Conservation (phyloP, 1,284 basidiomycete species). For the Boletus austroedulis region DNA sequence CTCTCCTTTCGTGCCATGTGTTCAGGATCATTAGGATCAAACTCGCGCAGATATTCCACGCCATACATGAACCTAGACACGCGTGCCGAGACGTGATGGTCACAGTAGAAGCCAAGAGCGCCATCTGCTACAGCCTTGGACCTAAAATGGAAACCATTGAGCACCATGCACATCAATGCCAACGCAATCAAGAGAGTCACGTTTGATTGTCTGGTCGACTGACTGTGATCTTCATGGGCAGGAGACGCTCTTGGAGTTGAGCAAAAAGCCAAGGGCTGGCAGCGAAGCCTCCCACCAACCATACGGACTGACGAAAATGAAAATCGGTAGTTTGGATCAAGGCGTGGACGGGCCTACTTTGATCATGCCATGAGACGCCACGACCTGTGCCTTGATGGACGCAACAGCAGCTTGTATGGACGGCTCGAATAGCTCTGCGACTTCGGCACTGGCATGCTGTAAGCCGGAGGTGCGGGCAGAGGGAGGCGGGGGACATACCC, state of each 20-base stretch:
- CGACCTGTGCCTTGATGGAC: constrained; percentile 69
- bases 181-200: constrained; percentile 37
- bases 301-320: constrained; percentile 52
- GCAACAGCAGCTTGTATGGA: constrained; percentile 67
- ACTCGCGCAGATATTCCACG: constrained; percentile 70
- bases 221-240: constrained; percentile 54
- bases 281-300: constrained; percentile 77
- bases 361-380: constrained; percentile 61
- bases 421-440: constrained; percentile 72
- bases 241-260: constrained; percentile 66
- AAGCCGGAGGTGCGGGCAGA: constrained; percentile 8
- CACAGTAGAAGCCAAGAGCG: constrained; percentile 77
- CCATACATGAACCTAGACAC: constrained; percentile 79
- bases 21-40: constrained; percentile 60
- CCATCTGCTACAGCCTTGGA: constrained; percentile 81
- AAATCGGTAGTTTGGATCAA: background rate
- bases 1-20: constrained; percentile 60
- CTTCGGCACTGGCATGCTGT: constrained; percentile 44
- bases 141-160: constrained; percentile 37
- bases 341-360: constrained; percentile 42
- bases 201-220: constrained; percentile 75
- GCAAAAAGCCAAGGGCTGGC: constrained; percentile 75
- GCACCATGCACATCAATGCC: constrained; percentile 1
- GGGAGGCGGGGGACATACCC: constrained; percentile 45
- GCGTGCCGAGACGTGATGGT: constrained; percentile 74